Conservation (phyloP, 768 basidiomycete species). For the Flagelloscypha sp. region DNA sequence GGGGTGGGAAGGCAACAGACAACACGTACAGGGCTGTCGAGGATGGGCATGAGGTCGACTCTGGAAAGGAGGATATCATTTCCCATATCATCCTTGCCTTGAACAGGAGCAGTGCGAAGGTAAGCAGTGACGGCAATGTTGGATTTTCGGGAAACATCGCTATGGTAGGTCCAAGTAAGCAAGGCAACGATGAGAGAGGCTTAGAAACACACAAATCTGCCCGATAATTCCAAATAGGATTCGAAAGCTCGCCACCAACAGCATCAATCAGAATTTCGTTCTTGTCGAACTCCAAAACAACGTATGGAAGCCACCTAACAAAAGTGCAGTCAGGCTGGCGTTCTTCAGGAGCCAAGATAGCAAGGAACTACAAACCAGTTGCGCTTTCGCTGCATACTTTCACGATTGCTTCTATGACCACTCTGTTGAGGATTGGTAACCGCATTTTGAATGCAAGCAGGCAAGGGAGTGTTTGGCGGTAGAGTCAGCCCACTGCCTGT, state of each 20-base stretch:
- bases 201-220: conserved; percentile 76
- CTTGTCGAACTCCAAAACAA: conserved; percentile 96
- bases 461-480: conserved; percentile 69
- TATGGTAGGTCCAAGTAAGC: conserved; percentile 21
- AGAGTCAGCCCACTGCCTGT: conserved; percentile 75
- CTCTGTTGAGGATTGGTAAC: conserved; percentile 51
- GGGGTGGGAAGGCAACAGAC: conserved; percentile 2
- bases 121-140: conserved; percentile 90
- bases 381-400: conserved; percentile 87
- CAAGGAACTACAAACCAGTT: no score
- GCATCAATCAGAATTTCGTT: conserved; percentile 97
- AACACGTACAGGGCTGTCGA: conserved; percentile 63
- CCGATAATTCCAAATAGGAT: conserved; percentile 92
- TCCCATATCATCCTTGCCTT: conserved; percentile 90
- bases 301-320: conserved; percentile 96
- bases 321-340: no score
- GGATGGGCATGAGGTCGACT: conserved; percentile 76
- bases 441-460: conserved; percentile 78
- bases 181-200: conserved; percentile 1
- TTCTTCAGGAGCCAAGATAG: no score
- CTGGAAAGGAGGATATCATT: conserved; percentile 94
- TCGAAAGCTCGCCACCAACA: conserved; percentile 84
- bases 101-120: conserved; percentile 68
- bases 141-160: conserved; percentile 91
- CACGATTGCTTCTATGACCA: conserved; percentile 65